Conservation (phyloP, 495 filamentous ascomycete species). For the Evansstolkia leycettana region DNA sequence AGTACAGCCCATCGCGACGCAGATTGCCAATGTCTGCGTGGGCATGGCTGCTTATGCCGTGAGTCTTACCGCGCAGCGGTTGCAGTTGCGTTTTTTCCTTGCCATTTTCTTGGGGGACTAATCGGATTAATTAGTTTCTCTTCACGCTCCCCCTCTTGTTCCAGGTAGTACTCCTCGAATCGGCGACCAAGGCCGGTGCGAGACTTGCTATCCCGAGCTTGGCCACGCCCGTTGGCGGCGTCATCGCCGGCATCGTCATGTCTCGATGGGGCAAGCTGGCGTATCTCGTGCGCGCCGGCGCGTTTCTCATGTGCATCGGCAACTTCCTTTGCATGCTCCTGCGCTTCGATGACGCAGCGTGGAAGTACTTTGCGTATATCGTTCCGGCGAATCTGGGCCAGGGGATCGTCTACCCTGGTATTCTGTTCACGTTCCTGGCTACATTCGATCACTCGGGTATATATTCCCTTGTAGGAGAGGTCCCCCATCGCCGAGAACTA, state of each 20-base stretch:
- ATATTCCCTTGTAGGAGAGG: not conserved
- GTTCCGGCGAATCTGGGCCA: slow-evolving; percentile 54
- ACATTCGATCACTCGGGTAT: slow-evolving; percentile 50
- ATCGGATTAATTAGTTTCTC: slow-evolving; percentile 43
- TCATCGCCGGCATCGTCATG: slow-evolving; percentile 52
- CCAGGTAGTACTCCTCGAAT: slow-evolving; percentile 49
- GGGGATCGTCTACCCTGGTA: slow-evolving; percentile 50
- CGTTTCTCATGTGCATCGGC: slow-evolving; percentile 46
- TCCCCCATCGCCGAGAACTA: not conserved
- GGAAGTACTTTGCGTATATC: slow-evolving; percentile 53
- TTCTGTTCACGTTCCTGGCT: slow-evolving; percentile 50
- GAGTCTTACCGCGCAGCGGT: too few relatives aligned
- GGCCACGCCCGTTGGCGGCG: slow-evolving; percentile 46
- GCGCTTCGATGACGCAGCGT: slow-evolving; percentile 41
- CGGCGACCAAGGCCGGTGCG: slow-evolving; percentile 45
- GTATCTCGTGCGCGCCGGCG: slow-evolving; percentile 40
- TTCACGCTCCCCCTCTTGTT: slow-evolving; percentile 55
- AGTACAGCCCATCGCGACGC: slow-evolving; percentile 36
- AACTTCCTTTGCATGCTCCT: slow-evolving; percentile 43
- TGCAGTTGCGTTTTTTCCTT: too few relatives aligned
- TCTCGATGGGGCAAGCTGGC: slow-evolving; percentile 49
- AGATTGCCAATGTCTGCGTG: slow-evolving; percentile 48
- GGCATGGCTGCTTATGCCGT: slow-evolving; percentile 54
- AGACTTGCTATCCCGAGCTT: slow-evolving; percentile 49
- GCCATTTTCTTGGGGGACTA: too few relatives aligned